phyloP scores from a whole-genome alignment of 1,139 yeast species.

The Sporopachydermia cereana region DNA sequence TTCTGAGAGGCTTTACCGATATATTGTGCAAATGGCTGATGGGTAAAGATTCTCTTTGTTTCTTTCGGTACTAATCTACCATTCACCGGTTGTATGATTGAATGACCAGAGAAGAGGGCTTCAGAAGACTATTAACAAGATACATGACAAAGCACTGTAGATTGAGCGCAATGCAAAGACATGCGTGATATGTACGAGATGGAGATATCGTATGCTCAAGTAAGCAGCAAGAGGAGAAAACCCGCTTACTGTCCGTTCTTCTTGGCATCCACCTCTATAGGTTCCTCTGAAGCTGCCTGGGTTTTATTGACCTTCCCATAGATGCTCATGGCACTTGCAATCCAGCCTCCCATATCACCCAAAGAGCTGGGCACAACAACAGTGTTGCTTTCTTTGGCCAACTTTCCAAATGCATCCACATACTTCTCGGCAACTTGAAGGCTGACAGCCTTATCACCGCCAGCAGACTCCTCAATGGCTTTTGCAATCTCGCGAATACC shows the following conservation, averaged over 20 bases:
- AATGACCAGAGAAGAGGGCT: too few species aligned
- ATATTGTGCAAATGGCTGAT: too few species aligned
- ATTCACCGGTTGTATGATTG: too few species aligned
- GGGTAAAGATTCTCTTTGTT: too few species aligned
- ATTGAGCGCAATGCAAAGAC: too few species aligned
- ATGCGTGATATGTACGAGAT: too few species aligned
- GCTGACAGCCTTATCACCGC: slow-evolving; percentile 65
- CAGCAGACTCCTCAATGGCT: slow-evolving; percentile 57
- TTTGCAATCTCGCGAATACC: slow-evolving; percentile 54
- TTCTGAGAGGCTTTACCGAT: too few species aligned
- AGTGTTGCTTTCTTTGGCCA: slow-evolving; percentile 75
- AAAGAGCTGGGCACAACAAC: slow-evolving; percentile 67
- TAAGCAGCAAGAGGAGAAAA: slow-evolving; percentile 5
- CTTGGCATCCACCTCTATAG: slow-evolving; percentile 10
- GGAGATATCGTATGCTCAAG: slow-evolving; percentile 7
- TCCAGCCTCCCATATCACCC: slow-evolving; percentile 63
- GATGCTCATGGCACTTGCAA: slow-evolving; percentile 69
- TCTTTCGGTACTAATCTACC: too few species aligned
- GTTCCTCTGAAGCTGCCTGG: slow-evolving; percentile 9
- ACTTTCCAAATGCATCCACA: slow-evolving; percentile 68
- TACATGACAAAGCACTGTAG: too few species aligned
- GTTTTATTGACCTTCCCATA: slow-evolving; percentile 38
- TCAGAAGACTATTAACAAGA: too few species aligned
- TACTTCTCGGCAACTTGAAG: slow-evolving; percentile 78
- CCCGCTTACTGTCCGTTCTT: not conserved